These are phyloP conservation scores for Cavenderia fasciculata DNA, from an alignment of 78 protist genomes.

Conservation along the genomic window DNA sequence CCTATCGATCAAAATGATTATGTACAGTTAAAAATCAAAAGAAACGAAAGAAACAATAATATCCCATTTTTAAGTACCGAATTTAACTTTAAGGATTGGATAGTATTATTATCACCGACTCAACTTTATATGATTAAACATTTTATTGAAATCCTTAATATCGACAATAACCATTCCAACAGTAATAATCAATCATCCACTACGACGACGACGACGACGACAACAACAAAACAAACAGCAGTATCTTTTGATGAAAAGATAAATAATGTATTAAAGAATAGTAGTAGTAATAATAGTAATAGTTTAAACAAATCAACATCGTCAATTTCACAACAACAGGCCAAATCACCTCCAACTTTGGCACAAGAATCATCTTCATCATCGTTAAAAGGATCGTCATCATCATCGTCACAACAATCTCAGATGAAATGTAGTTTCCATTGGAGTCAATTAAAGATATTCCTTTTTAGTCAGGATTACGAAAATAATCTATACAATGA, in stretches of 20 bases:
- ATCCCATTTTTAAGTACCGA: neutral
- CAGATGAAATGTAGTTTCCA: too few species aligned
- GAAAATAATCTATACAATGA: neutral
- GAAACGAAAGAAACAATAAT: conserved; percentile 1
- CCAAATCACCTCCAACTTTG: neutral
- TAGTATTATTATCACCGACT: neutral
- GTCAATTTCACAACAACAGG: too few species aligned
- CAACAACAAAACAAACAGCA: too few species aligned
- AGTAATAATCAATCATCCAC: too few species aligned
- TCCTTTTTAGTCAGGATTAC: neutral
- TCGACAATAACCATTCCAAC: neutral
- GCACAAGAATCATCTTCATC: neutral
- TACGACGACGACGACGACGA: too few species aligned
- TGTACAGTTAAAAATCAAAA: conserved; percentile 25
- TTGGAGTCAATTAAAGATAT: too few species aligned
- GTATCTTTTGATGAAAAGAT: too few species aligned
- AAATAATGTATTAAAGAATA: neutral
- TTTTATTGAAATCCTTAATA: neutral
- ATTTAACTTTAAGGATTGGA: neutral
- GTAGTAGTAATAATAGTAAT: neutral
- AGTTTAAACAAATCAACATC: neutral
- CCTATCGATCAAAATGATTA: neutral
- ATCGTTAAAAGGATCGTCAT: too few species aligned
- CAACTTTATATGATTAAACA: neutral
- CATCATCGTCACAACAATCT: too few species aligned